These are phyloP conservation scores for Dothideomycetidae sp. DNA, from an alignment of 2,329 filamentous ascomycete species.

Conservation along the genomic window DNA sequence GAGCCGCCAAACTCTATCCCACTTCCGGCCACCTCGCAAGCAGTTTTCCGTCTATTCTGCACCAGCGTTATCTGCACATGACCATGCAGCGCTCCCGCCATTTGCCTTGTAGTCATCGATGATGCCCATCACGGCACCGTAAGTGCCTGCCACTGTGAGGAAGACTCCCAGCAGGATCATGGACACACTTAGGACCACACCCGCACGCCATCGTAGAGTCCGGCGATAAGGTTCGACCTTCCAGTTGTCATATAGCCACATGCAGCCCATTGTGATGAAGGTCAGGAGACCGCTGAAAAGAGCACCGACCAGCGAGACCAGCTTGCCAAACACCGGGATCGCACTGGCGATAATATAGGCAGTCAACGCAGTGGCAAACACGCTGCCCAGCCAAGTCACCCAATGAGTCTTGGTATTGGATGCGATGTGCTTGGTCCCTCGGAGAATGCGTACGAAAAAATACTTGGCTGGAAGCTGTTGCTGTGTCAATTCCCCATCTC, in stretches of 20 bases:
- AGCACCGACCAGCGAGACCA: constrained; percentile 18
- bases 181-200: constrained; percentile 17
- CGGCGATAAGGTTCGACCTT: constrained; percentile 12
- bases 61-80: constrained; percentile 31
- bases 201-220: constrained; percentile 12
- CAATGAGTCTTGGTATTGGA: constrained; percentile 13
- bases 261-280: constrained; percentile 24
- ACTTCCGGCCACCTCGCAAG: no score
- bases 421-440: constrained; percentile 16
- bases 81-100: constrained; percentile 27
- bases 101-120: constrained; percentile 24
- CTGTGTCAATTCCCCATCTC: not conserved
- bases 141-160: constrained; percentile 32
- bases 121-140: constrained; percentile 30
- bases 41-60: constrained; percentile 4
- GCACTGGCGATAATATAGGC: constrained; percentile 18
- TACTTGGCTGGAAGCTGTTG: constrained; percentile 17
- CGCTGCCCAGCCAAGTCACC: constrained; percentile 13
- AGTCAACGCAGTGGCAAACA: constrained; percentile 11
- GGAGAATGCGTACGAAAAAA: constrained; percentile 18
- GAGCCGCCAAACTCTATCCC: no score
- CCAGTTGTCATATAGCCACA: constrained; percentile 34
- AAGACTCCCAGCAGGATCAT: constrained; percentile 28
- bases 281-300: constrained; percentile 16
- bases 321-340: constrained; percentile 16